phyloP scores from a whole-genome alignment of 164 flowering plant genomes.

The Euptelea pleiosperma region DNA sequence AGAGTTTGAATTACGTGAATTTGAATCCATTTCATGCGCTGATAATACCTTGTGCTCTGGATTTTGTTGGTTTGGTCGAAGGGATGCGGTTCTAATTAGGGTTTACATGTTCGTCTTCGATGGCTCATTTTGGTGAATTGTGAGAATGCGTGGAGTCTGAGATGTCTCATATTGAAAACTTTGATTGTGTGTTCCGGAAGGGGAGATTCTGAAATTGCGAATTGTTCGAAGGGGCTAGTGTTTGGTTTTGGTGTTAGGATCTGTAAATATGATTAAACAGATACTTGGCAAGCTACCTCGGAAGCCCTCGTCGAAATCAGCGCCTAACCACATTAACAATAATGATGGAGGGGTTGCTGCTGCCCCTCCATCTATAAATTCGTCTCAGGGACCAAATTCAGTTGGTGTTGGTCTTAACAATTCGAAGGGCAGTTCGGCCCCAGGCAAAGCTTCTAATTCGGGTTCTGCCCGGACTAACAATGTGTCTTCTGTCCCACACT shows the following conservation, averaged over 20 bases:
- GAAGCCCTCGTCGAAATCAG: constrained; percentile 66
- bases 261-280: constrained; percentile 65
- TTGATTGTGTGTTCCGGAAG: background rate
- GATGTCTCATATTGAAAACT: constrained; percentile 1
- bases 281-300: constrained; percentile 68
- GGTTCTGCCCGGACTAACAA: constrained; percentile 24
- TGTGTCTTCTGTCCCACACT: constrained; percentile 19
- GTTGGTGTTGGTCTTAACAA: constrained; percentile 18
- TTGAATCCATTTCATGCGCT: constrained; percentile 8
- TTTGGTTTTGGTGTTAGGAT: constrained; percentile 27
- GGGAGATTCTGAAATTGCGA: background rate
- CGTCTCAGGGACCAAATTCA: constrained; percentile 29
- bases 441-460: constrained; percentile 32
- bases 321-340: constrained; percentile 31
- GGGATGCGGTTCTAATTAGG: constrained; percentile 8
- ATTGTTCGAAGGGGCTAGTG: constrained; percentile 6
- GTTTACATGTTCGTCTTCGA: background rate
- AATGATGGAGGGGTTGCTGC: constrained; percentile 28
- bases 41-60: background rate
- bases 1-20: background rate
- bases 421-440: constrained; percentile 23
- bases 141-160: constrained; percentile 5
- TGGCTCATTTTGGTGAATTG: constrained; percentile 8
- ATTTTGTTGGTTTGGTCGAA: constrained; percentile 4
- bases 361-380: constrained; percentile 25